phyloP scores from a whole-genome alignment of 2,329 filamentous ascomycete genomes.

The Paramyrothecium roridum region DNA sequence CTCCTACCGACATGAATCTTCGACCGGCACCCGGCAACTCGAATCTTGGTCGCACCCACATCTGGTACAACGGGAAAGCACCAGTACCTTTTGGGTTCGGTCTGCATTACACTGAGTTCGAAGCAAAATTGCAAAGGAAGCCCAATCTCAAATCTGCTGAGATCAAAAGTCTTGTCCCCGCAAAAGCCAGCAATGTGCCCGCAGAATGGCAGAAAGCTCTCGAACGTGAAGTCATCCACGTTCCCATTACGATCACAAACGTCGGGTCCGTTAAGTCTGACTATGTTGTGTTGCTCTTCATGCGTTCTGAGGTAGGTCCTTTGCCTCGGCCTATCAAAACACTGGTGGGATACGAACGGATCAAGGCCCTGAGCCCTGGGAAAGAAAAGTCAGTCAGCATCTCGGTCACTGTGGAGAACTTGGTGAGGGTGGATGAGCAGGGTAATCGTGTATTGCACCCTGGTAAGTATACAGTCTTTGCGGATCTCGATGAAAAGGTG shows the following conservation, averaged over 20 bases:
- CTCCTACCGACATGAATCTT: slow-evolving; percentile 53
- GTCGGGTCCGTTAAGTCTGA: slow-evolving; percentile 43
- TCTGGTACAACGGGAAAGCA: slow-evolving; percentile 46
- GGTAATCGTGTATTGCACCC: slow-evolving; percentile 52
- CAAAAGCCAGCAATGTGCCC: no score
- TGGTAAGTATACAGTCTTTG: slow-evolving; percentile 42
- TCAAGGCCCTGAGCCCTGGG: slow-evolving; percentile 29
- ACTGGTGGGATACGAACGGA: slow-evolving; percentile 45
- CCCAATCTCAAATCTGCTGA: no score
- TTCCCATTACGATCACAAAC: slow-evolving; percentile 41
- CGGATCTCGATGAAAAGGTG: slow-evolving; percentile 41
- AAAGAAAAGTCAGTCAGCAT: slow-evolving; percentile 21
- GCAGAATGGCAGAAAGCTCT: no score
- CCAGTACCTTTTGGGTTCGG: slow-evolving; percentile 52
- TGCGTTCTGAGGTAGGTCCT: slow-evolving; percentile 43
- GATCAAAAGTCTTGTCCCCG: no score
- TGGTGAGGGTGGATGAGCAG: slow-evolving; percentile 45
- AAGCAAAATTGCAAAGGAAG: slow-evolving; percentile 13
- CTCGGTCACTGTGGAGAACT: slow-evolving; percentile 39
- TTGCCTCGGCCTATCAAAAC: slow-evolving; percentile 49
- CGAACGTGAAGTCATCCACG: slow-evolving; percentile 1
- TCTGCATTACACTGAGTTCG: slow-evolving; percentile 55
- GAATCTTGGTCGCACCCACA: slow-evolving; percentile 53
- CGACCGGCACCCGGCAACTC: slow-evolving; percentile 33
- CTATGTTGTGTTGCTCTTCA: slow-evolving; percentile 49